Evolutionary conservation across 2,329 filamentous ascomycete genomes (phyloP).

Genomic region (Lecanosticta acicola): DNA sequence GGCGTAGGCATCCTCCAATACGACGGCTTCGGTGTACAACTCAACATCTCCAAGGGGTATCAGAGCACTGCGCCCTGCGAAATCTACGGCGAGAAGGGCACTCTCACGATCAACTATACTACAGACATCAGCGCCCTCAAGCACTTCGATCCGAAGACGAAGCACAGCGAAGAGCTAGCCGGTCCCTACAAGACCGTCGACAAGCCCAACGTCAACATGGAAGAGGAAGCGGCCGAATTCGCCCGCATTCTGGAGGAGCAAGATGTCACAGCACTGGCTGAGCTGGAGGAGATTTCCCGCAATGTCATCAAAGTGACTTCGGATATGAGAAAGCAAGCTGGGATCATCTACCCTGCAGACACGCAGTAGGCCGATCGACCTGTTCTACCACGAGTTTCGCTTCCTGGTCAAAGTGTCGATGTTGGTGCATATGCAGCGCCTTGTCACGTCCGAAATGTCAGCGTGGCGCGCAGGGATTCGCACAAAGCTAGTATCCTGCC

Average conservation of each 20-base stretch:
- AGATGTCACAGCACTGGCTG: slow-evolving; percentile 35
- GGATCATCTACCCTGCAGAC: slow-evolving; percentile 39
- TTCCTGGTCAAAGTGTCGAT: too few relatives aligned
- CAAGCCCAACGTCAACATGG: slow-evolving; percentile 42
- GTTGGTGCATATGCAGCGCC: too few relatives aligned
- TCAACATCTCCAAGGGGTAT: slow-evolving; percentile 42
- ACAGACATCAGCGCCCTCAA: slow-evolving; percentile 42
- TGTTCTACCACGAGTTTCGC: too few relatives aligned
- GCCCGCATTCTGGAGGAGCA: slow-evolving; percentile 39
- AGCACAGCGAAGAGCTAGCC: slow-evolving; percentile 38
- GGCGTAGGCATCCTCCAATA: slow-evolving; percentile 43
- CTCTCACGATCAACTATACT: slow-evolving; percentile 39
- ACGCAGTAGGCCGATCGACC: slow-evolving; percentile 18
- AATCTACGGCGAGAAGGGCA: slow-evolving; percentile 45
- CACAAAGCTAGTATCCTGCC: too few relatives aligned
- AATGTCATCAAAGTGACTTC: slow-evolving; percentile 40
- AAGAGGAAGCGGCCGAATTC: slow-evolving; percentile 45
- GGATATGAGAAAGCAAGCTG: slow-evolving; percentile 41
- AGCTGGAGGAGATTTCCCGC: slow-evolving; percentile 39
- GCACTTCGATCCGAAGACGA: slow-evolving; percentile 40
- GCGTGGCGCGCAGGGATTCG: too few relatives aligned
- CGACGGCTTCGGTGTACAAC: slow-evolving; percentile 40
- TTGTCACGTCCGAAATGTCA: too few relatives aligned
- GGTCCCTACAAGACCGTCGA: slow-evolving; percentile 27
- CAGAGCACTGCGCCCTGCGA: slow-evolving; percentile 42